Conservation (phyloP, 1,284 basidiomycete species). For the Chalciporus sp. region DNA sequence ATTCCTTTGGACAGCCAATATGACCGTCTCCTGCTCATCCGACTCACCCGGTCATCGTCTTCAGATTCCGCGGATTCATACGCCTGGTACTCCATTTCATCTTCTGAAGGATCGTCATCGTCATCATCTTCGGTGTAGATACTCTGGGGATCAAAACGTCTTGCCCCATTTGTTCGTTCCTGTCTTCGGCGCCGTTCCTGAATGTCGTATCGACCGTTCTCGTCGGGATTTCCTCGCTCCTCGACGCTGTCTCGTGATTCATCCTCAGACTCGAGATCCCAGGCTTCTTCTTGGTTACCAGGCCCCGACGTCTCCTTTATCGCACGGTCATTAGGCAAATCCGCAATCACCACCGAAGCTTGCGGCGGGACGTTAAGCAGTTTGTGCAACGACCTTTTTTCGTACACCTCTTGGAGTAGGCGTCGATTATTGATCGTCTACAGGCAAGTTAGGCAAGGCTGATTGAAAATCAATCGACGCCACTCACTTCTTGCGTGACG, state of each 20-base stretch:
- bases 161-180: conserved; percentile 4
- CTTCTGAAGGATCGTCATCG: conserved; percentile 21
- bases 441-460: conserved; percentile 12
- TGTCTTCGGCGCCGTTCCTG: conserved; percentile 19
- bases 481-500: conserved; percentile 77
- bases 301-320: conserved; percentile 10
- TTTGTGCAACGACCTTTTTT: conserved; percentile 61
- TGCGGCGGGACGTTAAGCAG: conserved; percentile 54
- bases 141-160: conserved; percentile 12
- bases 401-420: conserved; percentile 72
- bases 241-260: conserved; percentile 9
- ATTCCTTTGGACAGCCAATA: conserved; percentile 38
- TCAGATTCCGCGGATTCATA: conserved; percentile 18
- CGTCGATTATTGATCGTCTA: conserved; percentile 74
- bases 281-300: conserved; percentile 39
- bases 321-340: conserved; percentile 20
- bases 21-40: conserved; percentile 22
- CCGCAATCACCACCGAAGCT: conserved; percentile 21
- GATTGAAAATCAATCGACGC: conserved; percentile 1
- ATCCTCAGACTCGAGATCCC: conserved; percentile 28
- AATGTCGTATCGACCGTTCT: conserved; percentile 31
- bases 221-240: conserved; percentile 23
- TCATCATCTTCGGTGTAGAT: conserved; percentile 35
- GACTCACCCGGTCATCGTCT: conserved; percentile 15
- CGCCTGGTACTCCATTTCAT: conserved; percentile 22